Conservation (phyloP, 1,284 basidiomycete genomes). For the Taiwanofungus camphoratus region DNA sequence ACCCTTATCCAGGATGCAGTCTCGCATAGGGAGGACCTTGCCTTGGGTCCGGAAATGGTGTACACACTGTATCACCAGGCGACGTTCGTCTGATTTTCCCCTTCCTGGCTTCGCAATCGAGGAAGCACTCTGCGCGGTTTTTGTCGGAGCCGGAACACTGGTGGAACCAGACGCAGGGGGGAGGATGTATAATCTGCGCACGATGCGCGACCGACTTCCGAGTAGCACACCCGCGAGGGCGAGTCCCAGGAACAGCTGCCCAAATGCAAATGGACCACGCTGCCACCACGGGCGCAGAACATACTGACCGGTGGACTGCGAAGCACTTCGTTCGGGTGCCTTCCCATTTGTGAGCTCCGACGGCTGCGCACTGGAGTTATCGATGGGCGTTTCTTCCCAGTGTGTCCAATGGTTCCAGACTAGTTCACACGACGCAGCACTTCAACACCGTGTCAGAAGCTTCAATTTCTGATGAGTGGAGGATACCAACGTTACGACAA, state of each 20-base stretch:
- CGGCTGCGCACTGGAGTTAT: no score
- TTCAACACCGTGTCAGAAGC: slow-evolving; percentile 10
- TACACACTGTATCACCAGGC: slow-evolving; percentile 36
- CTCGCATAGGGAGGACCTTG: slow-evolving; percentile 27
- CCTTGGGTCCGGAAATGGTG: slow-evolving; percentile 32
- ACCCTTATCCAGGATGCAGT: slow-evolving; percentile 30
- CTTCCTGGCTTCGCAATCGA: slow-evolving; percentile 8
- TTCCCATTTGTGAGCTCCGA: no score
- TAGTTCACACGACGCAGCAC: slow-evolving; percentile 31
- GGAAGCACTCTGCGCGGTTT: neutral
- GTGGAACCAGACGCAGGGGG: slow-evolving; percentile 14
- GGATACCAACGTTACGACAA: slow-evolving; percentile 30
- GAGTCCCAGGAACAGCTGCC: slow-evolving; percentile 30
- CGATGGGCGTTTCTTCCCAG: slow-evolving; percentile 21
- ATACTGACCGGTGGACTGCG: slow-evolving; percentile 17
- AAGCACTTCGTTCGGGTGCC: no score
- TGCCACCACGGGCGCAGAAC: slow-evolving; percentile 34
- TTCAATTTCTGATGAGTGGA: neutral
- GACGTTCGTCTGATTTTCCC: slow-evolving; percentile 6
- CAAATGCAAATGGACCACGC: slow-evolving; percentile 27
- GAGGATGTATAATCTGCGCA: slow-evolving; percentile 32
- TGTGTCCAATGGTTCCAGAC: slow-evolving; percentile 34
- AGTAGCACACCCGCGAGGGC: slow-evolving; percentile 30
- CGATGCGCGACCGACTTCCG: slow-evolving; percentile 30
- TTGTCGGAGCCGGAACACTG: neutral